Evolutionary conservation across 805 yeast genomes (phyloP), one percentile per base, ranked within the genome.

Genomic region (Candida sphagnicola): DNA sequence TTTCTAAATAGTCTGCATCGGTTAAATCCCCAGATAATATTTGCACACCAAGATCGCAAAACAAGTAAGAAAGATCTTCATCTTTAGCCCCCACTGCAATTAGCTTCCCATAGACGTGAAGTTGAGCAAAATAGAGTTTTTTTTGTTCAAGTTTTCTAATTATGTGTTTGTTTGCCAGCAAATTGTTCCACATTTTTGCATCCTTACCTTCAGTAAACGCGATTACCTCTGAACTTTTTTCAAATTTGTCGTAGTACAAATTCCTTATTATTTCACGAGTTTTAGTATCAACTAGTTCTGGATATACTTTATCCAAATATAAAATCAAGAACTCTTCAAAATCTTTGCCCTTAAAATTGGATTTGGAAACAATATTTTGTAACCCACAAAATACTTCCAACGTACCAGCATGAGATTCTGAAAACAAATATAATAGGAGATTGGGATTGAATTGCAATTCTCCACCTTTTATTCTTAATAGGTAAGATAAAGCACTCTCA

Each of bases 131-230:
- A 23, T 39, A 24, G 8, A 19, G 18, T n/a, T 28, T 17, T 14
- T 34, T 35, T 15, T 36, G 26, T 16, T 41, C 34, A 11, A 41
- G n/a, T 2, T 18, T 18, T 3, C 13, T 12, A 4, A 41, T 15
- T 13, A 41, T 36, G 5, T 10, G 10, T 14, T 12, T 29, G 31
- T 43, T 41, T 10, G 28, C 33, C 8, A 38, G 37, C 28, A 40
- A 31, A 2, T 31, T 17, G 13, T 40, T 45, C 56, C 56, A 51
- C 11, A 43, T 38, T 1, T 42, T 41, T 16, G 25, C 29, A 35
- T 48, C 55, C 24, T 36, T 18, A 5, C 40, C 18, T 26, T 43
- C 35, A 8, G 46, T 37, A 28, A 51, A 46, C 4, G 37, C 35
- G 10, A 51, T 46, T 18, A 47, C 28, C 12, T 39, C 42, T 8